Conservation (phyloP, 306 rosid species). For the Medicago arabica region DNA sequence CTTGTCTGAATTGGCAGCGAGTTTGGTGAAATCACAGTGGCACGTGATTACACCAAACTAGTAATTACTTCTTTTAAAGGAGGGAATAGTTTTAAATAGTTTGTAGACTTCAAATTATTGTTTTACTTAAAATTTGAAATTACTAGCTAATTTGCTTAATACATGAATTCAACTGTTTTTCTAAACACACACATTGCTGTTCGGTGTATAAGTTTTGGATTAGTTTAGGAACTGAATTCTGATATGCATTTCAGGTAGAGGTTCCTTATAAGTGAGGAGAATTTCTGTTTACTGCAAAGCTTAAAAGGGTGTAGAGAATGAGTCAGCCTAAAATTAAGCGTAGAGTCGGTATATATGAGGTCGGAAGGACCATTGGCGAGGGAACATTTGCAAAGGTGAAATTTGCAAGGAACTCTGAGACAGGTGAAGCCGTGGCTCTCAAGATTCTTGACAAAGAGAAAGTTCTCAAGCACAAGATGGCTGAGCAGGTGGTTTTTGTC, state of each 20-base stretch:
- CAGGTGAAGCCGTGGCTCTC: conserved; percentile 77
- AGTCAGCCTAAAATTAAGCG: conserved; percentile 88
- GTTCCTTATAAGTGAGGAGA: conserved; percentile 26
- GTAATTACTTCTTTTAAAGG: conserved; percentile 12
- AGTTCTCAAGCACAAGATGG: conserved; percentile 98
- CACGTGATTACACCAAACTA: neutral
- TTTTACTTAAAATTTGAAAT: neutral
- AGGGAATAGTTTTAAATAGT: conserved; percentile 10
- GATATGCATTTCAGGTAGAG: conserved; percentile 47
- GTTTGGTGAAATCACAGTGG: neutral
- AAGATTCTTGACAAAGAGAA: conserved; percentile 97
- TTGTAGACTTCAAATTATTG: conserved; percentile 28
- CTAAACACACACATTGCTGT: neutral
- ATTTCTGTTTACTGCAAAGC: conserved; percentile 33
- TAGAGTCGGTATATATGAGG: conserved; percentile 87
- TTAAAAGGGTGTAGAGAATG: conserved; percentile 54
- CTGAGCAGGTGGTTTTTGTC: conserved; percentile 85
- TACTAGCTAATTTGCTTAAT: neutral
- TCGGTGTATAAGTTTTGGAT: conserved; percentile 10
- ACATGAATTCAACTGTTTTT: neutral
- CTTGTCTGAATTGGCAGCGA: neutral
- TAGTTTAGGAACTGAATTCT: conserved; percentile 38
- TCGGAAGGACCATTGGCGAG: conserved; percentile 97
- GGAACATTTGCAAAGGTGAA: conserved; percentile 98
- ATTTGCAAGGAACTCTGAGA: conserved; percentile 84